Conservation (phyloP, 73 alveolate genomes). For the Paramecium sonneborni region DNA sequence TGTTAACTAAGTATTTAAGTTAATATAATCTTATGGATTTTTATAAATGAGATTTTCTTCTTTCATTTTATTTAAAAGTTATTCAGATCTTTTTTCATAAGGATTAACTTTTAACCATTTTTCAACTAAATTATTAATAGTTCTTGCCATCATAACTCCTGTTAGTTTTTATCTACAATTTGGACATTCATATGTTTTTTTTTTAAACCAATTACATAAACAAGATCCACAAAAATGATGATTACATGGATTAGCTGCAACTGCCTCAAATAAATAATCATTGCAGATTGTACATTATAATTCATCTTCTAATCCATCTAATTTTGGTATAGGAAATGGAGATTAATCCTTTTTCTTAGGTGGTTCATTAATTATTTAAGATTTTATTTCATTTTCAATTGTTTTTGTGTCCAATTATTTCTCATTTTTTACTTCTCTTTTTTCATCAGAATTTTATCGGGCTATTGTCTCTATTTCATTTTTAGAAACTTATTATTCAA, state of each 20-base stretch:
- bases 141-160: neutral
- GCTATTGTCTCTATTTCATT: neutral
- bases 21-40: neutral
- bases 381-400: neutral
- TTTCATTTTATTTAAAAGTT: neutral
- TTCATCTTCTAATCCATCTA: neutral
- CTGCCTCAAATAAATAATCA: conserved; percentile 20
- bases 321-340: neutral
- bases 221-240: conserved; percentile 46
- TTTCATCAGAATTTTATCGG: neutral
- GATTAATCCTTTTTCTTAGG: neutral
- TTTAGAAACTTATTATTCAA: neutral
- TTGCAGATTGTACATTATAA: neutral
- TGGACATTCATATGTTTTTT: neutral
- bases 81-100: neutral
- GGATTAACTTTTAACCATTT: neutral
- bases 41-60: conserved; percentile 4
- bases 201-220: neutral
- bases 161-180: neutral
- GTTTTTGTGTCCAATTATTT: neutral
- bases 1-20: neutral
- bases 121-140: neutral
- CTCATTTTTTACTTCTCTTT: neutral
- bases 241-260: conserved; percentile 19
- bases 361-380: neutral